phyloP scores from a whole-genome alignment of 1,284 basidiomycete genomes.

The Cutaneotrichosporon spelunceum region DNA sequence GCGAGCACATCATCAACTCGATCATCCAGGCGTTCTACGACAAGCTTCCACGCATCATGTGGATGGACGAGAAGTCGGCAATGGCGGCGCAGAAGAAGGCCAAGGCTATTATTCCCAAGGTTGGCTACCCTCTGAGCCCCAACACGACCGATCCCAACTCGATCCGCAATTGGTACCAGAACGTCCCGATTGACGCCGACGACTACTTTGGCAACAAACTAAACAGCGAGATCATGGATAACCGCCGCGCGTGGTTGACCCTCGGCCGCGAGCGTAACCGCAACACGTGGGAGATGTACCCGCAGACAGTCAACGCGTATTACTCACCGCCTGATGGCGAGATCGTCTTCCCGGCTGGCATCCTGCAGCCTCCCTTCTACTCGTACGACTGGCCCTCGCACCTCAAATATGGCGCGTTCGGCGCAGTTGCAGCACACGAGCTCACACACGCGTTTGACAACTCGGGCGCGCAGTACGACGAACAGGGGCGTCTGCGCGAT shows the following conservation, averaged over 20 bases:
- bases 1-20: constrained; percentile 76
- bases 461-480: constrained; percentile 62
- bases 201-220: constrained; percentile 77
- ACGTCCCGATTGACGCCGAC: constrained; percentile 63
- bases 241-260: constrained; percentile 63
- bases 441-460: constrained; percentile 92
- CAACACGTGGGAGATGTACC: constrained; percentile 68
- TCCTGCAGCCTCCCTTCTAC: constrained; percentile 91
- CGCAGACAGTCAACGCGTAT: constrained; percentile 51
- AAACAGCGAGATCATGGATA: constrained; percentile 39
- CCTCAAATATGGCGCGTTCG: constrained; percentile 86
- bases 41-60: constrained; percentile 71
- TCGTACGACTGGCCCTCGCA: constrained; percentile 75
- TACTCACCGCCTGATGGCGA: constrained; percentile 53
- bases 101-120: constrained; percentile 50
- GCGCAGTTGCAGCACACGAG: constrained; percentile 84
- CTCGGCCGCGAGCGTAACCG: constrained; percentile 70
- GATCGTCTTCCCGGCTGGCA: constrained; percentile 96
- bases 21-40: constrained; percentile 80
- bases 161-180: constrained; percentile 70
- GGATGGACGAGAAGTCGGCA: constrained; percentile 88
- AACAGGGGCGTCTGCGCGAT: constrained; percentile 59
- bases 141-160: constrained; percentile 71
- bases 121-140: constrained; percentile 73
- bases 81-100: constrained; percentile 77